Percentiles rank a stretch among this genome's conserved stretches.
These are phyloP conservation scores for Colletotrichum falcatum DNA, from an alignment of 2,329 filamentous ascomycete species.

Conservation along the genomic window DNA sequence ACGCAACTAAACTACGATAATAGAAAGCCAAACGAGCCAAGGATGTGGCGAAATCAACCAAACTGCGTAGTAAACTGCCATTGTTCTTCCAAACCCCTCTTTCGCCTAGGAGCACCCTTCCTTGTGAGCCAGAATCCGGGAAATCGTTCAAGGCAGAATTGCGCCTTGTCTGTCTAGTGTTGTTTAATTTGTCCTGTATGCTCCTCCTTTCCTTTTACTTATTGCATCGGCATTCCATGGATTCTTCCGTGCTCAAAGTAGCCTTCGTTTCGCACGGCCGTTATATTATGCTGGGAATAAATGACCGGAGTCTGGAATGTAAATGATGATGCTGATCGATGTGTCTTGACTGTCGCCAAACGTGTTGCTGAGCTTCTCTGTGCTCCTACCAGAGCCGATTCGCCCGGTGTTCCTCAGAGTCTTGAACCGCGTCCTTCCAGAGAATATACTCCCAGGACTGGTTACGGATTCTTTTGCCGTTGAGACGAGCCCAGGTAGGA, in stretches of 20 bases:
- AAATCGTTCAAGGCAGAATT: neutral
- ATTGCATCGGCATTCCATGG: neutral
- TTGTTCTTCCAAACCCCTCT: neutral
- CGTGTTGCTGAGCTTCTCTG: neutral
- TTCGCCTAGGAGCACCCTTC: neutral
- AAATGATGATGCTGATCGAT: neutral
- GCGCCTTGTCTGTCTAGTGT: neutral
- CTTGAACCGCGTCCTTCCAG: conserved; percentile 3
- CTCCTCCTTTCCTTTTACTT: neutral
- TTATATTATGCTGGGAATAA: neutral
- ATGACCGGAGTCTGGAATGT: neutral
- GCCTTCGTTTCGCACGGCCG: neutral
- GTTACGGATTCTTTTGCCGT: neutral
- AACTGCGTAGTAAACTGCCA: neutral
- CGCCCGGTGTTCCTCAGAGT: neutral
- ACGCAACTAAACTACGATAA: neutral
- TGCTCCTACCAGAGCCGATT: conserved; percentile 23
- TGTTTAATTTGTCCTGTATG: no score
- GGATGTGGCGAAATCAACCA: neutral
- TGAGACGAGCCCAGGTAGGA: neutral
- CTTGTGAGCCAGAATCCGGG: neutral
- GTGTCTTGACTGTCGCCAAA: no score
- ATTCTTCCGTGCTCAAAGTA: neutral
- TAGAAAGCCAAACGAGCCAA: neutral
- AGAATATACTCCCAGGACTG: conserved; percentile 20